Evolutionary conservation across 208 protist species (phyloP).

Genomic region (Wallacemonas sp.): DNA sequence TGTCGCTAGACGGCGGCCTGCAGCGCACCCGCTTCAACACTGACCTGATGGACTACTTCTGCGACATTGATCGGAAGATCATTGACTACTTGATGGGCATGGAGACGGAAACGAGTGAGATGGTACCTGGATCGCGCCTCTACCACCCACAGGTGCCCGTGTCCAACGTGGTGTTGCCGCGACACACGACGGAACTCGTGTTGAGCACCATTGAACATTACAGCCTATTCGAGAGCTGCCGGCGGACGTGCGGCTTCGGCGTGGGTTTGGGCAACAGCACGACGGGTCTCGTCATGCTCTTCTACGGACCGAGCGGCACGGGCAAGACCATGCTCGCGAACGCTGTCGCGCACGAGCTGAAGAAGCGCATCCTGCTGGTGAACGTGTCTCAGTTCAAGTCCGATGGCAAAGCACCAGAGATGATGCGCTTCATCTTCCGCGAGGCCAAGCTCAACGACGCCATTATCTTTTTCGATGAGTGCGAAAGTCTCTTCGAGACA

Average conservation of each 20-base stretch:
- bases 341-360: slow-evolving; percentile 85
- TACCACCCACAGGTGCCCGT: slow-evolving; percentile 81
- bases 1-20: slow-evolving; percentile 43
- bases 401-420: slow-evolving; percentile 56
- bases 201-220: slow-evolving; percentile 88
- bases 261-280: slow-evolving; percentile 56
- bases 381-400: slow-evolving; percentile 79
- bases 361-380: slow-evolving; percentile 88
- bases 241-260: slow-evolving; percentile 74
- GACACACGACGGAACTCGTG: slow-evolving; percentile 71
- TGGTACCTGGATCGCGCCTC: slow-evolving; percentile 88
- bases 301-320: slow-evolving; percentile 90
- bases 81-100: slow-evolving; percentile 91
- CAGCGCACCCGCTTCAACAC: slow-evolving; percentile 81
- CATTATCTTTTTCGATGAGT: slow-evolving; percentile 95
- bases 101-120: slow-evolving; percentile 83
- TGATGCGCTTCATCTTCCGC: slow-evolving; percentile 90
- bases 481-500: slow-evolving; percentile 89
- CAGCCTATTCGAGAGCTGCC: slow-evolving; percentile 79
- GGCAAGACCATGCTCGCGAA: slow-evolving; percentile 95
- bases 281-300: slow-evolving; percentile 87
- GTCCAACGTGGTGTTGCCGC: slow-evolving; percentile 81
- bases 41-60: slow-evolving; percentile 91
- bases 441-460: slow-evolving; percentile 92
- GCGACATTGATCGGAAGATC: slow-evolving; percentile 92